These are phyloP conservation scores for Carallia pectinifolia DNA, from an alignment of 345 rosid species.

Conservation along the genomic window DNA sequence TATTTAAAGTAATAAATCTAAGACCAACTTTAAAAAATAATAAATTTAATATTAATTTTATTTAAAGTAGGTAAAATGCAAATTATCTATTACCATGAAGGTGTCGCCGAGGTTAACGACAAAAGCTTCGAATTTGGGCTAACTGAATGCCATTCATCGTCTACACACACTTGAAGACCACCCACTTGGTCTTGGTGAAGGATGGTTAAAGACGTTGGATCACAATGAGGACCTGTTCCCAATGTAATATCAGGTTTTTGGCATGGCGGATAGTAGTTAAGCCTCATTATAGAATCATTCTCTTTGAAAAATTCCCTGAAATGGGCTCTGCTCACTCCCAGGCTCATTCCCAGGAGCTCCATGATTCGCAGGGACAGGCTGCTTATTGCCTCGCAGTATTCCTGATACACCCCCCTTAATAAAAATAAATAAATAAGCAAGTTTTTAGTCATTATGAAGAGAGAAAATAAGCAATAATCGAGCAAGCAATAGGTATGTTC, in stretches of 20 bases:
- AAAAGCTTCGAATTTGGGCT: constrained; percentile 13
- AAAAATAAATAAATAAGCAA: background rate
- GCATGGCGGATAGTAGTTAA: constrained; percentile 23
- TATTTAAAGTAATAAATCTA: too few relatives aligned
- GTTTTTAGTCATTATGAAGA: background rate
- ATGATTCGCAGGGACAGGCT: constrained; percentile 9
- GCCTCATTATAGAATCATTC: constrained; percentile 20
- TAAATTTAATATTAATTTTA: too few relatives aligned
- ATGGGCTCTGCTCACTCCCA: constrained; percentile 9
- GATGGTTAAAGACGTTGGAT: constrained; percentile 21
- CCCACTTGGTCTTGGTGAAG: constrained; percentile 30
- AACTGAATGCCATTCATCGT: constrained; percentile 16
- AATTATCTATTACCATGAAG: constrained; percentile 15
- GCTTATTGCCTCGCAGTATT: constrained; percentile 23
- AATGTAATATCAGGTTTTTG: constrained; percentile 15
- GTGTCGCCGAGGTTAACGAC: constrained; percentile 29
- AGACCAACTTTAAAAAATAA: too few relatives aligned
- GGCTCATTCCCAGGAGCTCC: constrained; percentile 21
- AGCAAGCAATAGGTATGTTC: background rate
- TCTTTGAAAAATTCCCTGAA: constrained; percentile 22
- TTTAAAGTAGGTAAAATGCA: too few relatives aligned
- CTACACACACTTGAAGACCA: constrained; percentile 19
- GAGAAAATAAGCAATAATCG: background rate
- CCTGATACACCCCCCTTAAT: constrained; percentile 14
- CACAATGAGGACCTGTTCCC: constrained; percentile 27